Base-by-base conservation (phyloP, 345 rosid species). In the Aurinia saxatilis region DNA sequence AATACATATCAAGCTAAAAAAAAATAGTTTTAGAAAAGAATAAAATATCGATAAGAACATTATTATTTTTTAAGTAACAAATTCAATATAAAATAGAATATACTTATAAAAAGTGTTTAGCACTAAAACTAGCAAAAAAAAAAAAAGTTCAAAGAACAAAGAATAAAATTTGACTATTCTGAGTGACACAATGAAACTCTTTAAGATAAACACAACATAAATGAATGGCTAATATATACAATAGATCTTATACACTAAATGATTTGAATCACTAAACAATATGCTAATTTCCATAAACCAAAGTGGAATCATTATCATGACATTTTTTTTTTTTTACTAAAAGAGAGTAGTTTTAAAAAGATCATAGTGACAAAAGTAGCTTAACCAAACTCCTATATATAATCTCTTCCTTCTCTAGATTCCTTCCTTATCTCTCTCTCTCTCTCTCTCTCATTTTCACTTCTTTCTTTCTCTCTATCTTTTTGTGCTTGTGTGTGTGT, bases 401-500 rank as follows among this genome's bases (percentile, higher is more conserved):
- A 61, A 5, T 9, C 6, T 6, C 25, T 21, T 4, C 39, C 1
- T 18, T 27, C 7, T 47, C 74, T 79, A 63, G 75, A 78, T 77
- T 73, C 68, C 73, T 64, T 81, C 78, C 75, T 45, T 38, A 39
- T 71, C 67, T 41, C 72, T 57, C 54, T 54, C 48, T 34, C n/a
- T n/a, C n/a, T n/a, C n/a, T n/a, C 18, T 16, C 57, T 40, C 30
- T 66, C 29, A 6, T 47, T 52, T 42, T 65, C 62, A 55, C 66
- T 71, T 19, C 41, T 14, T 4, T n/a, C n/a, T 36, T 5, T 13
- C 1, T 15, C 50, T 38, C 18, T 45, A 23, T 66, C 55, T 55
- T 19, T 66, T 27, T 27, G 31, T 5, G 31, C 5, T 37, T 8
- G 40, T 37, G 13, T 10, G 5, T 27, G 31, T 27, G 1, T 59